Conservation (phyloP, 306 rosid species). For the Trichosanthes cucumerina region DNA sequence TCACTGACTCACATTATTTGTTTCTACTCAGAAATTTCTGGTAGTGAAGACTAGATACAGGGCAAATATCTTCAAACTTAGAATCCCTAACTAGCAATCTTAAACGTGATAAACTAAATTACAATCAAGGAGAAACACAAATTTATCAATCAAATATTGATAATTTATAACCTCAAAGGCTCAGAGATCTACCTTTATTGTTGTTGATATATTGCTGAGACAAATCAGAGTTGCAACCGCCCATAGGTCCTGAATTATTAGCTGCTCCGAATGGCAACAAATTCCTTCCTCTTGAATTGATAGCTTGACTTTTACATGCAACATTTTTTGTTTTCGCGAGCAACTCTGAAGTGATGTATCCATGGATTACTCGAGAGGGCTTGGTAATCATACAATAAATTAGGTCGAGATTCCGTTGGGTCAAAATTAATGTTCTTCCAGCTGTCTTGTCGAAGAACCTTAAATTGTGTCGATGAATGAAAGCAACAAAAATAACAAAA, state of each 20-base stretch:
- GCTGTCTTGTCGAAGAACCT: slow-evolving; percentile 42
- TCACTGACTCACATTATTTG: no score
- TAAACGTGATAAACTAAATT: no score
- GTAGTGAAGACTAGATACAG: no score
- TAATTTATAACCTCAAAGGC: background rate
- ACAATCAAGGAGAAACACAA: no score
- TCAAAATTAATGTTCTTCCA: slow-evolving; percentile 45
- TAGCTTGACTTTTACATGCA: slow-evolving; percentile 5
- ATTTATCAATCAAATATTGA: no score
- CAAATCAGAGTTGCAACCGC: background rate
- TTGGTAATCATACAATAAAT: slow-evolving; percentile 12
- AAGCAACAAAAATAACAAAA: background rate
- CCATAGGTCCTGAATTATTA: slow-evolving; percentile 6
- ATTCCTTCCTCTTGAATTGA: slow-evolving; percentile 14
- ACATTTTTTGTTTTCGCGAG: slow-evolving; percentile 21
- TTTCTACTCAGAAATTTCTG: no score
- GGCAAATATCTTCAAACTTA: no score
- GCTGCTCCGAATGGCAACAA: slow-evolving; percentile 4
- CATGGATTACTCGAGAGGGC: slow-evolving; percentile 37
- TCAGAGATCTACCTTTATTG: background rate
- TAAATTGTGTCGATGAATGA: slow-evolving; percentile 28
- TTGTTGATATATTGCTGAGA: background rate
- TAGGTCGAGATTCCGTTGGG: slow-evolving; percentile 19
- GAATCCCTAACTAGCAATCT: no score
- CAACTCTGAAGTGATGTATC: slow-evolving; percentile 43